Conservation (phyloP, 345 rosid species). For the Eucalyptus cloeziana region DNA sequence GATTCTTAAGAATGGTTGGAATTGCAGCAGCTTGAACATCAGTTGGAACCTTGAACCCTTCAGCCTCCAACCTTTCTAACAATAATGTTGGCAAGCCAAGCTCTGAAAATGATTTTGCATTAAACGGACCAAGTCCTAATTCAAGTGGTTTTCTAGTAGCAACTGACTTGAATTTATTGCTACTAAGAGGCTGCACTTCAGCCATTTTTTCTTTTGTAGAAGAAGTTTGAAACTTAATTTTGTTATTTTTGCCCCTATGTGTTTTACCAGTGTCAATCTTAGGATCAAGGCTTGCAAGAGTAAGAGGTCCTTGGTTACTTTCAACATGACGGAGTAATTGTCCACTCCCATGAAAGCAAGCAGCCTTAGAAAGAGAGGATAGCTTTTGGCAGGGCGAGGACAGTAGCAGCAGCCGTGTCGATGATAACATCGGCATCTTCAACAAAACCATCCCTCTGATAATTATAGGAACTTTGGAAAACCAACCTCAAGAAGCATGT, state of each 20-base stretch:
- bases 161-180: conserved; percentile 14
- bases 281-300: conserved; percentile 52
- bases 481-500: neutral
- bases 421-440: conserved; percentile 36
- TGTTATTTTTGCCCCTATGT: conserved; percentile 4
- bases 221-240: conserved; percentile 1
- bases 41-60: conserved; percentile 67
- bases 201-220: neutral
- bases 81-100: conserved; percentile 67
- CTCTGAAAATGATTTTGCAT: conserved; percentile 77
- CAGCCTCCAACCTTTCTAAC: conserved; percentile 53
- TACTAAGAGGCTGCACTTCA: conserved; percentile 1
- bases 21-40: conserved; percentile 84
- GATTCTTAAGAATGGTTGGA: conserved; percentile 62
- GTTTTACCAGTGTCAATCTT: conserved; percentile 14
- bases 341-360: conserved; percentile 15
- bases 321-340: conserved; percentile 31
- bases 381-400: conserved; percentile 33
- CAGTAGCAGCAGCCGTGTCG: conserved; percentile 55
- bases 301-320: conserved; percentile 33
- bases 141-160: conserved; percentile 26
- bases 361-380: conserved; percentile 19
- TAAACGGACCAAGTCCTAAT: conserved; percentile 43
- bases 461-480: neutral
- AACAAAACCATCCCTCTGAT: neutral